Evolutionary conservation across 768 basidiomycete genomes (phyloP).

Genomic region (Russula lepida): DNA sequence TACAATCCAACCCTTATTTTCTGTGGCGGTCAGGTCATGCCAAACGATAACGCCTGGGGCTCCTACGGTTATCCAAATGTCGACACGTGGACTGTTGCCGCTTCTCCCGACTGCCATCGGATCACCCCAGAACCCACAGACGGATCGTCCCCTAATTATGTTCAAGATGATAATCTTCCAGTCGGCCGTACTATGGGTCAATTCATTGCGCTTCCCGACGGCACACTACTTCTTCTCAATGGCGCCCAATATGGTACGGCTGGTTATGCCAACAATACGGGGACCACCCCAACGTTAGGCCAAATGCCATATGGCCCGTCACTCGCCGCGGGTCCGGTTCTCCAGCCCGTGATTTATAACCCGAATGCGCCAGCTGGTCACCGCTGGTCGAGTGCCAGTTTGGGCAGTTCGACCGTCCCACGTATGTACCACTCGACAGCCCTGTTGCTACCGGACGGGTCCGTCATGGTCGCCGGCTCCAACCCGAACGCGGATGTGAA

Average conservation of each 20-base stretch:
- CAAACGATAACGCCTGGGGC: background rate
- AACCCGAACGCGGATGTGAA: background rate
- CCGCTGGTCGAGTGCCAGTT: background rate
- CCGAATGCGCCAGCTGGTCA: background rate
- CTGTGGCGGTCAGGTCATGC: background rate
- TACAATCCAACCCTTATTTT: background rate
- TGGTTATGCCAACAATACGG: background rate
- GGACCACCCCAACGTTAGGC: background rate
- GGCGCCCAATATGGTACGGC: background rate
- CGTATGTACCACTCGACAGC: slow-evolving; percentile 7
- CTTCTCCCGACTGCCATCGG: background rate
- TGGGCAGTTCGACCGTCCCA: background rate
- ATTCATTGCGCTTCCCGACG: slow-evolving; percentile 3
- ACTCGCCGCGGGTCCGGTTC: background rate
- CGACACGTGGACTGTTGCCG: background rate
- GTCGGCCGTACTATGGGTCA: background rate
- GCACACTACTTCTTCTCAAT: slow-evolving; percentile 2
- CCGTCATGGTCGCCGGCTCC: slow-evolving; percentile 5
- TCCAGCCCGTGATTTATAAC: background rate
- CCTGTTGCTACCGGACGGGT: background rate
- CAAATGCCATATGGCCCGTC: slow-evolving; percentile 4
- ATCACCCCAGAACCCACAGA: slow-evolving; percentile 8
- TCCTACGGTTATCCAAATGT: background rate
- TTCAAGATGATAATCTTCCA: slow-evolving; percentile 2
- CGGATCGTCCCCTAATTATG: background rate